Conservation (phyloP, 495 filamentous ascomycete species). For the Neurospora sp. region DNA sequence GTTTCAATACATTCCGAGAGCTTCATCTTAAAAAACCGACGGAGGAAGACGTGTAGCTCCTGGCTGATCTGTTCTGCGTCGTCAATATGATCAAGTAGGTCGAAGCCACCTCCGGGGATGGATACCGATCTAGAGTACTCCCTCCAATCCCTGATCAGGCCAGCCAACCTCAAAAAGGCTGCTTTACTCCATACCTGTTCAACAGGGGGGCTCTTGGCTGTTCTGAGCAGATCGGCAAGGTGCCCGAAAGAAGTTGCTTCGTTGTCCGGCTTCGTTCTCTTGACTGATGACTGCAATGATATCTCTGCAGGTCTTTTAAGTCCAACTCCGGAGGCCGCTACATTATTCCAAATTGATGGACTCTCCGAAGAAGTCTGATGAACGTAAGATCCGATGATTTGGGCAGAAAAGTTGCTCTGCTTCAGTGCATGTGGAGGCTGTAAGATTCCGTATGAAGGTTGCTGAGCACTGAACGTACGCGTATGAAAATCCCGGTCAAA, state of each 20-base stretch:
- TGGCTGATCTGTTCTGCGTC: constrained; percentile 2
- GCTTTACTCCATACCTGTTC: constrained; percentile 7
- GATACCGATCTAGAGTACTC: background rate
- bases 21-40: constrained; percentile 18
- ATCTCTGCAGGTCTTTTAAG: background rate
- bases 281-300: background rate
- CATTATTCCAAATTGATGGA: background rate
- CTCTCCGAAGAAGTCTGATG: background rate
- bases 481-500: background rate
- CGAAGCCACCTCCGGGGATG: constrained; percentile 1
- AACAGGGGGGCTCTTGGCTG: background rate
- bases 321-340: background rate
- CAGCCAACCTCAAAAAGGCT: constrained; percentile 17
- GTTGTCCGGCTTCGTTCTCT: background rate
- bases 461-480: background rate
- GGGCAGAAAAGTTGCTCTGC: background rate
- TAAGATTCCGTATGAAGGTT: background rate
- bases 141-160: constrained; percentile 17
- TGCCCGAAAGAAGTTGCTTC: background rate
- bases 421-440: background rate
- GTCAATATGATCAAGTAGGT: constrained; percentile 11
- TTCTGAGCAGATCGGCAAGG: constrained; percentile 8
- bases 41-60: constrained; percentile 16
- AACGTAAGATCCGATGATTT: background rate
- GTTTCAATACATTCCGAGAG: constrained; percentile 3